Evolutionary conservation across 2,329 filamentous ascomycete genomes (phyloP).

Genomic region (Penicillium aurantiogriseum): DNA sequence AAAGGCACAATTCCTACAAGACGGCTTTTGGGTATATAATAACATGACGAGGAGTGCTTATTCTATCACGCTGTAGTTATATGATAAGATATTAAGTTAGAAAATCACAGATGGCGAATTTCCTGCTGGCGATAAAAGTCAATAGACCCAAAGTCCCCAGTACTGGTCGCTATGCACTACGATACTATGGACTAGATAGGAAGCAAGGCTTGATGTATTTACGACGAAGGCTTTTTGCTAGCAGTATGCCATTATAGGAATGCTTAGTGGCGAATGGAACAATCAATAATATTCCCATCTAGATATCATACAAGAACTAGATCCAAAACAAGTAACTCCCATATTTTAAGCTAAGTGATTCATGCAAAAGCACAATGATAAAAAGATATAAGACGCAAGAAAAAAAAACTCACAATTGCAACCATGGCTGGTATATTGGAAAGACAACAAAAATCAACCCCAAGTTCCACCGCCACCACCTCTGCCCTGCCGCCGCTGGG

Average conservation of each 20-base stretch:
- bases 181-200: too few species aligned
- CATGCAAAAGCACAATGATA: not conserved
- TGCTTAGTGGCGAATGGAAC: not conserved
- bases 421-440: constrained; percentile 4
- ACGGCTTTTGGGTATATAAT: too few species aligned
- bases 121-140: too few species aligned
- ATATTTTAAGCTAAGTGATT: not conserved
- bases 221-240: not conserved
- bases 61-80: too few species aligned
- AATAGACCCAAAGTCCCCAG: too few species aligned
- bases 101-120: too few species aligned
- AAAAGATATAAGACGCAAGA: not conserved
- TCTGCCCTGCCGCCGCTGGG: constrained; percentile 79
- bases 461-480: constrained; percentile 90
- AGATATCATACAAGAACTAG: not conserved
- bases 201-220: not conserved
- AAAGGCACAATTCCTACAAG: too few species aligned
- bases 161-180: too few species aligned
- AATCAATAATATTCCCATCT: not conserved
- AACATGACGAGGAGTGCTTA: too few species aligned
- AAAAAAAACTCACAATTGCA: not conserved
- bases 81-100: too few species aligned
- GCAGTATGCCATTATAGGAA: too few species aligned
- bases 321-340: not conserved
- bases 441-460: constrained; percentile 50